A percentile compares a stretch with the other conserved stretches of the same genome.
Evolutionary conservation across 176 grass and related monocot species (phyloP).

Genomic region (Poa pratensis): DNA sequence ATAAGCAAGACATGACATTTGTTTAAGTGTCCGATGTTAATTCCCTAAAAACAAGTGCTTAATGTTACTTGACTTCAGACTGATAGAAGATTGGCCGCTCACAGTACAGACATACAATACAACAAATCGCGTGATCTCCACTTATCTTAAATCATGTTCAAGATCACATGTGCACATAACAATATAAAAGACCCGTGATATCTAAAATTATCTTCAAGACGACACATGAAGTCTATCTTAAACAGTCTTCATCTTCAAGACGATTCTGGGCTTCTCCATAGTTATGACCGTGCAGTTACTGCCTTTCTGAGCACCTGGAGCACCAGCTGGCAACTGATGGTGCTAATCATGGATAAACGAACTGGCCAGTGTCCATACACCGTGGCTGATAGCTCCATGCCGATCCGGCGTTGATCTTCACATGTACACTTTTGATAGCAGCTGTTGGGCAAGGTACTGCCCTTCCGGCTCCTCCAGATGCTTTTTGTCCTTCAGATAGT

Average conservation of each 20-base stretch:
- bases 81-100: background rate
- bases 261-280: conserved; percentile 6
- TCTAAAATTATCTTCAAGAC: background rate
- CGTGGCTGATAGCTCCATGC: background rate
- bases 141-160: background rate
- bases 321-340: background rate
- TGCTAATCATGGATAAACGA: background rate
- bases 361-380: background rate
- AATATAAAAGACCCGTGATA: background rate
- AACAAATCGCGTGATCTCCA: conserved; percentile 17
- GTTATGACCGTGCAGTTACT: background rate
- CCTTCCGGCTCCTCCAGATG: conserved; percentile 84
- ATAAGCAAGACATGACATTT: background rate
- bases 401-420: conserved; percentile 31
- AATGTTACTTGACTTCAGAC: background rate
- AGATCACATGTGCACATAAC: conserved; percentile 4
- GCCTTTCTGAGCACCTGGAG: background rate
- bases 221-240: background rate
- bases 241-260: conserved; percentile 1
- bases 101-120: conserved; percentile 24
- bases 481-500: conserved; percentile 61
- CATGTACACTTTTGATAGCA: conserved; percentile 57
- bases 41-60: no score
- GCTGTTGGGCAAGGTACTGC: conserved; percentile 53
- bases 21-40: background rate